phyloP scores from a whole-genome alignment of 495 filamentous ascomycete species.

The Trichoderma gamsii region DNA sequence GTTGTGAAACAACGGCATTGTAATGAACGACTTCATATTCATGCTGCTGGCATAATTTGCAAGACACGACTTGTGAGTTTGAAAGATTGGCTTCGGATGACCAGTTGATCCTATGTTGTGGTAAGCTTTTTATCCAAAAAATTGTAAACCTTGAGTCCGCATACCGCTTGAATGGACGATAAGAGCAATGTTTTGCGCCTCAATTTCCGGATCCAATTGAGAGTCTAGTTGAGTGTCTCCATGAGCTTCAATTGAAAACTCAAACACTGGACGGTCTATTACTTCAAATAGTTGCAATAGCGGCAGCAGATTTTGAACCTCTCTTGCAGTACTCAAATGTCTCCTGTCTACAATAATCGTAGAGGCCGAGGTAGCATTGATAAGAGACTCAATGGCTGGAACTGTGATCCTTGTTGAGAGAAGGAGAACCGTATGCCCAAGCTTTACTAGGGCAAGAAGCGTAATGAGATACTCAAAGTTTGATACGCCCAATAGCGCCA shows the following conservation, averaged over 20 bases:
- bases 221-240: constrained; percentile 18
- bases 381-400: constrained; percentile 39
- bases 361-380: constrained; percentile 32
- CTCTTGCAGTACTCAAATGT: constrained; percentile 24
- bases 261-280: constrained; percentile 19
- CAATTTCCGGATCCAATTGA: constrained; percentile 20
- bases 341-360: constrained; percentile 29
- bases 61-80: constrained; percentile 25
- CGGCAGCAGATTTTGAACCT: constrained; percentile 21
- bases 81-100: constrained; percentile 45
- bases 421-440: constrained; percentile 43
- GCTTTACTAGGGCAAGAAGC: constrained; percentile 36
- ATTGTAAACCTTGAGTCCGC: background rate
- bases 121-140: background rate
- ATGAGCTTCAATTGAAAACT: constrained; percentile 10
- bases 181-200: constrained; percentile 25
- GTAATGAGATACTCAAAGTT: constrained; percentile 41
- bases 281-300: constrained; percentile 18
- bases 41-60: constrained; percentile 26
- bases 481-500: constrained; percentile 38
- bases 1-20: constrained; percentile 30
- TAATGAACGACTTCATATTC: constrained; percentile 24
- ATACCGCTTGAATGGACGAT: constrained; percentile 38
- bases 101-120: constrained; percentile 44
- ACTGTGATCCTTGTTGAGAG: constrained; percentile 41